These are phyloP conservation scores for Acanthamoeba royreba DNA, from an alignment of 208 protist species.

Conservation along the genomic window DNA sequence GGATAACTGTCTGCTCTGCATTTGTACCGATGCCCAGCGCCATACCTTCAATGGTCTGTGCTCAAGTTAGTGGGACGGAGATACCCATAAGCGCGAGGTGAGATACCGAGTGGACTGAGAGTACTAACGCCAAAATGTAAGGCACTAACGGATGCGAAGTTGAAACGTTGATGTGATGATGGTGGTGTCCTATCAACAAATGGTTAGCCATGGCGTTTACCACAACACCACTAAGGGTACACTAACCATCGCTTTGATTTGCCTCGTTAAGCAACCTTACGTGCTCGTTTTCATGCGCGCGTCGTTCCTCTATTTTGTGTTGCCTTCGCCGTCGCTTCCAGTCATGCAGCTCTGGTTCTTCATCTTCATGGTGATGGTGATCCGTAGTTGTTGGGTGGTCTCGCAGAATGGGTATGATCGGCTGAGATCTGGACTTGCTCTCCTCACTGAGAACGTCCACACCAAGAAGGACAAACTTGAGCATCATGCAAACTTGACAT, in stretches of 20 bases:
- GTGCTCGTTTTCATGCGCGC: no score
- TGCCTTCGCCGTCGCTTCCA: no score
- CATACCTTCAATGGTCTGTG: constrained; percentile 15
- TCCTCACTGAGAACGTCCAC: neutral
- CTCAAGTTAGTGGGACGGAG: neutral
- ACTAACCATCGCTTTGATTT: no score
- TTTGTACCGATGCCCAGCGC: constrained; percentile 10
- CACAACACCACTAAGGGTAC: no score
- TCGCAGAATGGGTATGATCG: neutral
- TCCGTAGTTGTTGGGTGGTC: no score
- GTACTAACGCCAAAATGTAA: constrained; percentile 30
- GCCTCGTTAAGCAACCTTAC: no score
- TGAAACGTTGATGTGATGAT: constrained; percentile 41
- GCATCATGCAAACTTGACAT: no score
- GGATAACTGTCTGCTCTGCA: neutral
- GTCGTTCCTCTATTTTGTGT: no score
- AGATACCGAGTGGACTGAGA: constrained; percentile 19
- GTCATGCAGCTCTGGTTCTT: no score
- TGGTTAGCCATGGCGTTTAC: no score
- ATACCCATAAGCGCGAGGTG: neutral
- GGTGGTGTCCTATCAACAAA: neutral
- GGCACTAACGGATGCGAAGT: neutral
- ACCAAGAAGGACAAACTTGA: no score
- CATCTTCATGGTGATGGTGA: neutral
- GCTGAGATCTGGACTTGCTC: neutral